Base-by-base conservation (phyloP, 441 rosid genomes). In the Eugenia klotzschiana region DNA sequence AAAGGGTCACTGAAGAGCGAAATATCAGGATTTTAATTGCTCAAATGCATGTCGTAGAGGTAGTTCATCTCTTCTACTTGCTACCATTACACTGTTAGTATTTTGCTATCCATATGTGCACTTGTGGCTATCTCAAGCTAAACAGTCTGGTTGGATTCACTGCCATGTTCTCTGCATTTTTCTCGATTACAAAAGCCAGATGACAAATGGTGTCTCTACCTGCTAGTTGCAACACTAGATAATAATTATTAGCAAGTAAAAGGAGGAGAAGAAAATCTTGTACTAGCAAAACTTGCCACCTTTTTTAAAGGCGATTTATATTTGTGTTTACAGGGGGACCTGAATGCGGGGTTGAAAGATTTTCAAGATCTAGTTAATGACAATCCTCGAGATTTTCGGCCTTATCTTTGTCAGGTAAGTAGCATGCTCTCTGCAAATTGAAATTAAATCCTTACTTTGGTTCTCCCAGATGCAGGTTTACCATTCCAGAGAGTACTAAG, bases 371-470 rank as follows among this genome's bases (percentile, higher is more conserved):
- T 96, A 85, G 89, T 94, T 43, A 83, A 90, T 51, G 97, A 95
- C 51, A 90, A 96, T 87, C 98, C 98, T 87, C 90, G 93, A 84
- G 98, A 96, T 90, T 95, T 96, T 51, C 91, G 99, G 84, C 98
- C 98, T 49, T 96, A 95, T 87, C 99, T 96, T 87, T 95, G 98
- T 88, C 97, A 93, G 95, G 99, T 94, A 89, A 79, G n/a, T 51
- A 13, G 23, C 56, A 22, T 80, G 41, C 50, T 8, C 16, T 37
- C 10, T 23, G 80, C 27, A 29, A 14, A 25, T 25, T 55, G 40
- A 27, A 37, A 16, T 46, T 16, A 79, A 52, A 54, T 16, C 72
- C 53, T 74, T 73, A 53, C 7, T 79, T 46, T 77, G 18, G 41
- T 56, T 55, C 15, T 79, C 84, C 40, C 22, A 51, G 55, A 26